A percentile compares a stretch with the other conserved stretches of the same genome.
phyloP scores from a whole-genome alignment of 140 eudicot genomes.

The Bidens hawaiensis region DNA sequence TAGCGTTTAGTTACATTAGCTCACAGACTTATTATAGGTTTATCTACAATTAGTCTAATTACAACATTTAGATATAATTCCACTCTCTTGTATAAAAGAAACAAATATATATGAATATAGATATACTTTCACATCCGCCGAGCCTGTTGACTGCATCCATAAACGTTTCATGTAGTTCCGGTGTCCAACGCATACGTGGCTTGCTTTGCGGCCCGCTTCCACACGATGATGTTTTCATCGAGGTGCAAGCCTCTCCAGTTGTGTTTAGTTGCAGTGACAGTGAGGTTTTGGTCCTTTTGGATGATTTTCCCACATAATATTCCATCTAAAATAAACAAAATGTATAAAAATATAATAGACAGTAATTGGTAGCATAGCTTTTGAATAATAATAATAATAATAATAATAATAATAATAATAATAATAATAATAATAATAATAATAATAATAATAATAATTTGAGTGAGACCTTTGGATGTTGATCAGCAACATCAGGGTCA shows the following conservation, averaged over 20 bases:
- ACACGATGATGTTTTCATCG: constrained; percentile 53
- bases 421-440: no score
- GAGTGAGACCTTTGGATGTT: constrained; percentile 50
- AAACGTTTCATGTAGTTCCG: constrained; percentile 91
- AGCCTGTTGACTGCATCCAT: constrained; percentile 89
- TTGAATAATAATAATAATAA: background rate
- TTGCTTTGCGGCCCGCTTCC: constrained; percentile 47
- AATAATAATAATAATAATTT: background rate
- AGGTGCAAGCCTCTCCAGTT: constrained; percentile 49
- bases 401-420: no score
- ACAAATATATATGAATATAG: background rate
- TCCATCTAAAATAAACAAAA: constrained; percentile 28
- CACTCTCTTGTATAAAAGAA: no score
- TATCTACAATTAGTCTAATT: no score
- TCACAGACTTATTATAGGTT: no score
- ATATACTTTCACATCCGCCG: constrained; percentile 92
- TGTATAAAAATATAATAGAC: background rate
- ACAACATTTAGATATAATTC: no score
- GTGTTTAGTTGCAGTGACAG: constrained; percentile 29
- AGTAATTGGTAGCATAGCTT: background rate
- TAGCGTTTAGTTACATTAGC: no score
- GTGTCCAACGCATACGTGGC: constrained; percentile 98
- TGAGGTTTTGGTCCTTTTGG: constrained; percentile 38
- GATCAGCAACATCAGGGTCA: constrained; percentile 47
- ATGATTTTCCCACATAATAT: constrained; percentile 36